Percentiles rank a stretch among this genome's conserved stretches.
These are phyloP conservation scores for Paramecium caudatum DNA, from an alignment of 73 alveolate species.

Conservation along the genomic window DNA sequence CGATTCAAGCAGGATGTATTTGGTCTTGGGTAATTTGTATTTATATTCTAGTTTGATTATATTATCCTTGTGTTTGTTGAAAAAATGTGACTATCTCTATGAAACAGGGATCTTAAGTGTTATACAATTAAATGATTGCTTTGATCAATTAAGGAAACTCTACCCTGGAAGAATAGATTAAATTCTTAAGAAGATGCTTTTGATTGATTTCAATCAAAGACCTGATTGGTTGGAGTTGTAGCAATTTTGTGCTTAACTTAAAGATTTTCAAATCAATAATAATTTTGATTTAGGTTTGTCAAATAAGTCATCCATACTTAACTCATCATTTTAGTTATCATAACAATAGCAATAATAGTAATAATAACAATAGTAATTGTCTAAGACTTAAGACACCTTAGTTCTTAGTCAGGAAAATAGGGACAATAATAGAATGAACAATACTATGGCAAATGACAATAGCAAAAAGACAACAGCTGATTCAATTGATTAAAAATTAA, in stretches of 20 bases:
- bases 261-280: background rate
- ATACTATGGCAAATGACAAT: background rate
- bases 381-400: background rate
- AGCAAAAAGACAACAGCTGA: background rate
- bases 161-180: constrained; percentile 48
- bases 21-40: constrained; percentile 53
- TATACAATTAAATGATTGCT: background rate
- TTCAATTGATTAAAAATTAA: constrained; percentile 36
- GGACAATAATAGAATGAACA: too few relatives aligned
- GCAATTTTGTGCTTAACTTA: background rate
- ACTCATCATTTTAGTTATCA: constrained; percentile 39
- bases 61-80: background rate
- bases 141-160: background rate
- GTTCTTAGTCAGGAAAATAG: constrained; percentile 20
- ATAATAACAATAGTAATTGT: background rate
- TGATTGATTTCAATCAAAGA: constrained; percentile 33
- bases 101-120: background rate
- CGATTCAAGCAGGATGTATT: constrained; percentile 53
- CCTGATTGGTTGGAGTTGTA: constrained; percentile 61
- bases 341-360: background rate
- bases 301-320: constrained; percentile 9
- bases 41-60: constrained; percentile 19
- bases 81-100: background rate
- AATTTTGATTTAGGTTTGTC: background rate
- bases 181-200: constrained; percentile 21